Conservation (phyloP, 2,329 filamentous ascomycete species). For the Penicillium sp. region DNA sequence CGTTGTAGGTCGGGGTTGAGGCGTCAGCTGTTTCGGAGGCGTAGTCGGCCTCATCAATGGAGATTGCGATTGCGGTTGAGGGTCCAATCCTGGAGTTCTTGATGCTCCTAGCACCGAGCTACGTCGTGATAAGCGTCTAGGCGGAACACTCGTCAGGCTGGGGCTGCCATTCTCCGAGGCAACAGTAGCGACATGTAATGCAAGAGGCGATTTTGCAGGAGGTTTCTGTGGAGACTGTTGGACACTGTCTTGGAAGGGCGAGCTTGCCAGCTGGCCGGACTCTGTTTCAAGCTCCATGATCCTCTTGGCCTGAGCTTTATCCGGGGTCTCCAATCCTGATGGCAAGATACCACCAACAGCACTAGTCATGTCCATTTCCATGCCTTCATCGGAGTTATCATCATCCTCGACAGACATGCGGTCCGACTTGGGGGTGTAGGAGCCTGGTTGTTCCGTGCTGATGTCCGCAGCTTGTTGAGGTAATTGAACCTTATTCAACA, state of each 20-base stretch:
- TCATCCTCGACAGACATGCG: constrained; percentile 35
- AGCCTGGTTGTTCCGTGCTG: constrained; percentile 14
- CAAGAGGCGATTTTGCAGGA: constrained; percentile 31
- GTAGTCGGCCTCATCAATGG: constrained; percentile 48
- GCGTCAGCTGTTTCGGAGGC: constrained; percentile 52
- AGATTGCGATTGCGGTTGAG: constrained; percentile 47
- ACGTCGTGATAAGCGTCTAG: constrained; percentile 49
- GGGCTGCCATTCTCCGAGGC: constrained; percentile 62
- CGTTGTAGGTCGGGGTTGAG: constrained; percentile 54
- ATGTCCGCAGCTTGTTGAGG: constrained; percentile 22
- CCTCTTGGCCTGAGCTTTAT: constrained; percentile 59
- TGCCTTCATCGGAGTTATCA: constrained; percentile 35
- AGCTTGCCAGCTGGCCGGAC: constrained; percentile 54
- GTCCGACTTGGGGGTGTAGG: constrained; percentile 28
- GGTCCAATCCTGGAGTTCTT: constrained; percentile 51
- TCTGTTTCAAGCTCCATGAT: constrained; percentile 66
- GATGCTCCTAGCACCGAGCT: constrained; percentile 55
- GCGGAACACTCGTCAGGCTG: constrained; percentile 60
- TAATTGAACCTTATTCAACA: constrained; percentile 40
- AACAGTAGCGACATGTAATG: constrained; percentile 46
- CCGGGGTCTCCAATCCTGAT: constrained; percentile 47
- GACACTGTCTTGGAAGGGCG: constrained; percentile 52
- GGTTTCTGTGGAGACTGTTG: constrained; percentile 38
- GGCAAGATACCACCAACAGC: constrained; percentile 60
- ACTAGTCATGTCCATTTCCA: constrained; percentile 67